Base-by-base conservation (phyloP, 768 basidiomycete species). In the Leccinum rimulosum region DNA sequence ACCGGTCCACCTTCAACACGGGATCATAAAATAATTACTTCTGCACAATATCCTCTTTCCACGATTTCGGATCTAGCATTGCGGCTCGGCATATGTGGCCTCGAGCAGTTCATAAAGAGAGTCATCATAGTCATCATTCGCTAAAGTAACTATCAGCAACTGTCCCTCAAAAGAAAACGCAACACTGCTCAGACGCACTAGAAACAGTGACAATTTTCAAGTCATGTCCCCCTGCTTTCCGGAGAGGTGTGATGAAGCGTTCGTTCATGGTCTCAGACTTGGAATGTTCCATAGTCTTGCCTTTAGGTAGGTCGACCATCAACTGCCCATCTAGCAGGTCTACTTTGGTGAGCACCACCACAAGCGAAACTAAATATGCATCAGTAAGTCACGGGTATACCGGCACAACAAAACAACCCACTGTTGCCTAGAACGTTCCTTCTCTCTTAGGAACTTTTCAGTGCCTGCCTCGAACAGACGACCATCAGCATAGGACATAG, bases 401-500 rank as follows among this genome's bases (percentile, higher is more conserved):
- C 2, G 8, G 15, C 43, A 4, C 10, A 4, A 3, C 36, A 51
- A 28, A 27, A n/a, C 11, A 30, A 11, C 43, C 14, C 9, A 64
- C 64, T 35, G 1, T 62, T 12, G 9, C 64, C 64, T 8, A 65
- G 36, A 8, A 52, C 47, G 6, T 62, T 48, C 1, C 25, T 6
- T 25, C 57, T 66, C 19, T 19, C 17, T 17, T 11, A 65, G 27
- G 19, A 65, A 65, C 28, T 10, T 40, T 38, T 62, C 64, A 30
- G 61, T 51, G 2, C 64, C 64, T 17, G 38, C 35, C 17, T 66
- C 64, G 11, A 66, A 56, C n/a, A 66, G 40, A 54, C 56, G 56
- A 31, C 60, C 64, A 9, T n/a, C n/a, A n/a, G n/a, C n/a, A n/a
- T n/a, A n/a, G n/a, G 53, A 15, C 64, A 65, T 33, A 65, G 64